These are phyloP conservation scores for Apiotrichum gamsii DNA, from an alignment of 1,284 basidiomycete genomes.

Conservation along the genomic window DNA sequence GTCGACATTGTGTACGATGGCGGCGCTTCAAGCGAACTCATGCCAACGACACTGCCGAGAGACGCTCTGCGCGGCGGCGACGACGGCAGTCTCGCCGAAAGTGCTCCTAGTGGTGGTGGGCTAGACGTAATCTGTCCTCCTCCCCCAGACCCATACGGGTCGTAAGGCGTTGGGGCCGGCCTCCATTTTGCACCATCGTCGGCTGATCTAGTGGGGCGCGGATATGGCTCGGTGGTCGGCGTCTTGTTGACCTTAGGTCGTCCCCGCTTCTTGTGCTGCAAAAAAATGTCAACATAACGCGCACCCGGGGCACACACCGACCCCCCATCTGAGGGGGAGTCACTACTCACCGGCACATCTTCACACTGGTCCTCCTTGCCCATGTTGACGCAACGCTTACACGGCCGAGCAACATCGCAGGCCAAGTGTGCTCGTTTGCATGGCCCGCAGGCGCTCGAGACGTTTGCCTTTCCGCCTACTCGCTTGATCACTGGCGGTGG, in stretches of 20 bases:
- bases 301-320: too few relatives aligned
- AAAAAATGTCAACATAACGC: too few relatives aligned
- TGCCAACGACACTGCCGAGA: background rate
- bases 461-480: constrained; percentile 30
- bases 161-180: constrained; percentile 17
- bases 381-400: constrained; percentile 43
- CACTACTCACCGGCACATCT: constrained; percentile 41
- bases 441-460: constrained; percentile 39
- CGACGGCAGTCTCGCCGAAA: constrained; percentile 3
- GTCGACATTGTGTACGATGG: background rate
- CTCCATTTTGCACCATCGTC: constrained; percentile 22
- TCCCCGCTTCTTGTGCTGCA: constrained; percentile 43
- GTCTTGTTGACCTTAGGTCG: constrained; percentile 39
- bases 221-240: constrained; percentile 28
- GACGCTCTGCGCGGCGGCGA: constrained; percentile 5
- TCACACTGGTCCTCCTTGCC: constrained; percentile 41
- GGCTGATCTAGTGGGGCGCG: constrained; percentile 3
- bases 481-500: constrained; percentile 16
- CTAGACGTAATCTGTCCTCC: constrained; percentile 10
- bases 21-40: background rate
- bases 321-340: too few relatives aligned
- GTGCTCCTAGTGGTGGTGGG: background rate
- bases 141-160: too few relatives aligned
- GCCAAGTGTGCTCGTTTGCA: constrained; percentile 44
- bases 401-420: constrained; percentile 41